Base-by-base conservation (phyloP, 108 stramenopile genomes). In the Nitzschia putrida region DNA sequence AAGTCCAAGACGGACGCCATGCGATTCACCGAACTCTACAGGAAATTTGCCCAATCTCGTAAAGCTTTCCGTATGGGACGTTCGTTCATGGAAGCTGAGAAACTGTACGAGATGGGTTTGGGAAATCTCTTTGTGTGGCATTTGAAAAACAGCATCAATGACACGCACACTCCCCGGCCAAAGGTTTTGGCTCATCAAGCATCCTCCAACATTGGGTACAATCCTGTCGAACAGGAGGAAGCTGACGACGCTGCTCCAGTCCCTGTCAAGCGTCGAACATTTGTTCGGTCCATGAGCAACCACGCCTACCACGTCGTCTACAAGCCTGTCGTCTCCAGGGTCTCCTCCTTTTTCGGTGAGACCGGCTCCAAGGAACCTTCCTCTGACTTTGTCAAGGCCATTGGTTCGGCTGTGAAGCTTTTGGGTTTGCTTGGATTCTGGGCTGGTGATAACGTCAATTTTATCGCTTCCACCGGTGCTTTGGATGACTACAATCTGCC, bases 61-160 rank as follows among this genome's bases (percentile, higher is more conserved):
- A 93, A 90, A 65, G 91, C 91, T 18, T 93, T 80, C 76, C 86
- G 91, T 16, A 44, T 93, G 38, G 91, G 91, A 49, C 69, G 87
- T 66, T 73, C 73, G 16, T 60, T 93, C 21, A 86, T 87, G 53
- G 91, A 93, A 60, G 44, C 76, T 10, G 85, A 88, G 29, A 87
- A 87, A 58, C 51, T 93, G 23, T 49, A 71, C 24, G 61, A 61
- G 9, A 80, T 87, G 82, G 84, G 85, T 18, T 66, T 83, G 63
- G 73, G 78, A 5, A 68, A 80, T 18, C 56, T 73, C 10, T 20
- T 79, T 43, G 25, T 71, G 39, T 61, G 71, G 61, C 74, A 85
- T 40, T 71, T 80, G 13, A 68, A 57, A 70, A 60, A 63, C 25
- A 66, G 43, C 37, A 7, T 26, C 21, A 59, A 57, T 24, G 34